These are phyloP conservation scores for Penicillium sp. DNA, from an alignment of 2,329 filamentous ascomycete genomes.

Conservation along the genomic window DNA sequence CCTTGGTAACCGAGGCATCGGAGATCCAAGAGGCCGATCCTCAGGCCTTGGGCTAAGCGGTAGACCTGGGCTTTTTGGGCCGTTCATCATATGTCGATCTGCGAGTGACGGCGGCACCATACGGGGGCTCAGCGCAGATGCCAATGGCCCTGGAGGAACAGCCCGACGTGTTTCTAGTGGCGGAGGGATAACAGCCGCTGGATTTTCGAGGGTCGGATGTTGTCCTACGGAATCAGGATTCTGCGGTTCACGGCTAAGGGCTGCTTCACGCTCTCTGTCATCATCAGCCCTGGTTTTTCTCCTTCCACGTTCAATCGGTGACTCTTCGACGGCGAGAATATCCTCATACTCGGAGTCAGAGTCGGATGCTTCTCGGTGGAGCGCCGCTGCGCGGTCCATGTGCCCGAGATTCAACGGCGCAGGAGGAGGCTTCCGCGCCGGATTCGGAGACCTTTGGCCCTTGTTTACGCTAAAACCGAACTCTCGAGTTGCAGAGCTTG, in stretches of 20 bases:
- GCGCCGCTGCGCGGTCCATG: slow-evolving; percentile 47
- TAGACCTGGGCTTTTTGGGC: slow-evolving; percentile 66
- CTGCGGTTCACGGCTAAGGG: slow-evolving; percentile 68
- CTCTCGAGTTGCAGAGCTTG: slow-evolving; percentile 26
- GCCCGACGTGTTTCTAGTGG: slow-evolving; percentile 58
- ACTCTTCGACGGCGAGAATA: slow-evolving; percentile 70
- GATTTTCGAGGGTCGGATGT: neutral
- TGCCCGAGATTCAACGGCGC: slow-evolving; percentile 76
- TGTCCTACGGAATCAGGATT: slow-evolving; percentile 47
- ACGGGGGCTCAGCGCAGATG: slow-evolving; percentile 38
- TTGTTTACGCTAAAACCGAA: slow-evolving; percentile 24
- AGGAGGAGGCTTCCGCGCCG: slow-evolving; percentile 80
- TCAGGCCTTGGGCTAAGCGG: slow-evolving; percentile 66
- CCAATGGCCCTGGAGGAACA: slow-evolving; percentile 37
- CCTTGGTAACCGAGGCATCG: slow-evolving; percentile 62
- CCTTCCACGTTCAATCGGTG: slow-evolving; percentile 70
- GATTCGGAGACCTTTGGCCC: slow-evolving; percentile 53
- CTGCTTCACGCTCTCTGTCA: slow-evolving; percentile 76
- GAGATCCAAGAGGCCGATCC: slow-evolving; percentile 64
- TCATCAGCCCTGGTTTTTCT: slow-evolving; percentile 88
- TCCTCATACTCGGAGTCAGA: slow-evolving; percentile 86
- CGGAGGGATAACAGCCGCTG: neutral
- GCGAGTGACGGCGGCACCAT: slow-evolving; percentile 30
- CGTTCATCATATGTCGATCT: slow-evolving; percentile 49
- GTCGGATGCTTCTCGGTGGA: slow-evolving; percentile 59